Conservation (phyloP, 495 filamentous ascomycete genomes). For the Penicillium ucsense region DNA sequence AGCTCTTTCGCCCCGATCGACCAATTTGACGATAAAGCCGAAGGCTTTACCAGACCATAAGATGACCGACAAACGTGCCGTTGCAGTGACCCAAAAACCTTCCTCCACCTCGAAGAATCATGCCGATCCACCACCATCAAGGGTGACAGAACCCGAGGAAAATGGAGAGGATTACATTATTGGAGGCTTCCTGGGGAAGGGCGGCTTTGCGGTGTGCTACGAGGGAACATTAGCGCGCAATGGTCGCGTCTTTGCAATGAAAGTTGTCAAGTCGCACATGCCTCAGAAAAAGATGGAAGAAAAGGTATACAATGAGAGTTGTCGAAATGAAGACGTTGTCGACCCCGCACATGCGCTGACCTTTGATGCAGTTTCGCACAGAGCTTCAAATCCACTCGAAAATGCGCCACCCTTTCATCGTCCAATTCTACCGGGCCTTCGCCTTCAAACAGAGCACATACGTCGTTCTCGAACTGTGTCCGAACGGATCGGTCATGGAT, state of each 20-base stretch:
- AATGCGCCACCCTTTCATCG: conserved; percentile 88
- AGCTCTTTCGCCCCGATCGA: conserved; percentile 62
- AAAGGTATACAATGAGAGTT: conserved; percentile 56
- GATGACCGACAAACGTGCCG: conserved; percentile 45
- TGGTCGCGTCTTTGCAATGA: conserved; percentile 66
- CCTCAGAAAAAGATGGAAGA: conserved; percentile 71
- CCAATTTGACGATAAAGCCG: conserved; percentile 46
- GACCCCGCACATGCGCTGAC: conserved; percentile 21
- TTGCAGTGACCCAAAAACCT: conserved; percentile 34
- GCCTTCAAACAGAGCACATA: conserved; percentile 82
- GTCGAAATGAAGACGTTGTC: not conserved
- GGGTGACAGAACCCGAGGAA: conserved; percentile 66
- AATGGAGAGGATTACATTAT: conserved; percentile 72
- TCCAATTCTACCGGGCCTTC: conserved; percentile 90
- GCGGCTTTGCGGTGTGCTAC: conserved; percentile 91
- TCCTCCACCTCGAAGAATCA: conserved; percentile 43
- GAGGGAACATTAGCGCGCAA: conserved; percentile 58
- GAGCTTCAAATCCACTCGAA: conserved; percentile 98
- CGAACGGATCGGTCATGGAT: conserved; percentile 96
- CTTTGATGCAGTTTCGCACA: conserved; percentile 68
- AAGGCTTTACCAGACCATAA: conserved; percentile 33
- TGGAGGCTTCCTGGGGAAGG: conserved; percentile 79
- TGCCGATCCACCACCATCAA: conserved; percentile 64
- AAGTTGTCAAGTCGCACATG: conserved; percentile 88
- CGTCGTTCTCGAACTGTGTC: conserved; percentile 87